A percentile compares a stretch with the other conserved stretches of the same genome.
Conservation (phyloP, 2,329 filamentous ascomycete species). For the Emericellopsis atlantica region DNA sequence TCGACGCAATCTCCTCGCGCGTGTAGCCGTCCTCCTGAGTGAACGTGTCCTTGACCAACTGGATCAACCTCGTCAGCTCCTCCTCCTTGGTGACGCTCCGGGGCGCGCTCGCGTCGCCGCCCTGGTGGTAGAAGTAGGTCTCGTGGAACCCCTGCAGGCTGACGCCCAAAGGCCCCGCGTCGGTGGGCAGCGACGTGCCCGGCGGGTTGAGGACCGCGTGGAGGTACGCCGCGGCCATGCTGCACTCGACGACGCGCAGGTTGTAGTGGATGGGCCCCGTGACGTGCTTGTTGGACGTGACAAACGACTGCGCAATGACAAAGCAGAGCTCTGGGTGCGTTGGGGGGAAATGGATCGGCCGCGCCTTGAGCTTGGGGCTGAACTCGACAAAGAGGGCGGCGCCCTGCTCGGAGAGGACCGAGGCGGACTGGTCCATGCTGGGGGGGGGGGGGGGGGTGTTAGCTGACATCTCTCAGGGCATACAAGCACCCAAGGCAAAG, state of each 20-base stretch:
- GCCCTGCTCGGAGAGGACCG: conserved; percentile 79
- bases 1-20: conserved; percentile 65
- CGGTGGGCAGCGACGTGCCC: conserved; percentile 52
- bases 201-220: conserved; percentile 44
- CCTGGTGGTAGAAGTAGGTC: conserved; percentile 52
- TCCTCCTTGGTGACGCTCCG: conserved; percentile 35
- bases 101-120: conserved; percentile 24
- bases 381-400: conserved; percentile 87
- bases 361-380: conserved; percentile 62
- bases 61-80: conserved; percentile 63
- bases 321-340: conserved; percentile 78
- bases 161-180: conserved; percentile 71
- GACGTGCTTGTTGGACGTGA: conserved; percentile 87
- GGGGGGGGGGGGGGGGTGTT: neutral
- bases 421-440: conserved; percentile 95
- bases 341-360: conserved; percentile 69
- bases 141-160: conserved; percentile 82
- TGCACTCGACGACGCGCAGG: conserved; percentile 89
- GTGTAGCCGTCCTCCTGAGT: conserved; percentile 76
- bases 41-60: conserved; percentile 58
- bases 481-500: no score
- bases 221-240: conserved; percentile 64
- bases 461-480: no score
- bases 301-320: conserved; percentile 87
- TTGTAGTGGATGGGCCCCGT: conserved; percentile 95